Percentiles rank a stretch among this genome's conserved stretches.
These are phyloP conservation scores for Castanospermum australe DNA, from an alignment of 306 rosid genomes.

Conservation along the genomic window DNA sequence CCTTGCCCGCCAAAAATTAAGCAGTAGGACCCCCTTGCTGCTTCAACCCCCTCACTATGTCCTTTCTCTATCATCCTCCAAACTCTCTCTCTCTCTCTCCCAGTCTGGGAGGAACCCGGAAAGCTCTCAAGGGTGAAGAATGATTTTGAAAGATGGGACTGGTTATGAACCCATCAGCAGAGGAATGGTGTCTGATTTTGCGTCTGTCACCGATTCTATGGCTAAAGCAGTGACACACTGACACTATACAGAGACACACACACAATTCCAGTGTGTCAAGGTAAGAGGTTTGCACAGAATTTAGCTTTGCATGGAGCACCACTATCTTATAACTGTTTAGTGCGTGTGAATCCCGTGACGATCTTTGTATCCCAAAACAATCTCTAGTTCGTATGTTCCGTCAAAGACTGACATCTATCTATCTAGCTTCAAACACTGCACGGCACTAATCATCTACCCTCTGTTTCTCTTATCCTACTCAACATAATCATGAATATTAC, in stretches of 20 bases:
- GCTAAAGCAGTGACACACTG: conserved; percentile 22
- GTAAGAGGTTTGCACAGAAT: not conserved
- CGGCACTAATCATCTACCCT: conserved; percentile 16
- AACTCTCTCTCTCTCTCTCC: not conserved
- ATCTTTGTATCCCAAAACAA: not conserved
- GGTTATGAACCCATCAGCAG: not conserved
- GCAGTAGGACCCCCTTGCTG: conserved; percentile 54
- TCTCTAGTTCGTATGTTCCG: not conserved
- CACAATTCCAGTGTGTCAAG: conserved; percentile 3
- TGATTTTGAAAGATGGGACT: conserved; percentile 23
- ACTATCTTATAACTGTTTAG: not conserved
- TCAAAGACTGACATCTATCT: not conserved
- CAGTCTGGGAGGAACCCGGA: conserved; percentile 27
- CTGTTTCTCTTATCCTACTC: not conserved
- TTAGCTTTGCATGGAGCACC: conserved; percentile 27
- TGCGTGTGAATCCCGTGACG: not conserved
- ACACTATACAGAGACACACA: not conserved
- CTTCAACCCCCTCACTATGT: conserved; percentile 30
- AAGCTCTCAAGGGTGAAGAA: conserved; percentile 3
- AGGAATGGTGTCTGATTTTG: conserved; percentile 13
- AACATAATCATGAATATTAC: not conserved
- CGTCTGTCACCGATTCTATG: not conserved
- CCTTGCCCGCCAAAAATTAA: conserved; percentile 56
- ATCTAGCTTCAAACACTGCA: not conserved
- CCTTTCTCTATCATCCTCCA: conserved; percentile 7